Evolutionary conservation across 2,329 filamentous ascomycete genomes (phyloP).

Genomic region (Fusarium brevicatenulatum): DNA sequence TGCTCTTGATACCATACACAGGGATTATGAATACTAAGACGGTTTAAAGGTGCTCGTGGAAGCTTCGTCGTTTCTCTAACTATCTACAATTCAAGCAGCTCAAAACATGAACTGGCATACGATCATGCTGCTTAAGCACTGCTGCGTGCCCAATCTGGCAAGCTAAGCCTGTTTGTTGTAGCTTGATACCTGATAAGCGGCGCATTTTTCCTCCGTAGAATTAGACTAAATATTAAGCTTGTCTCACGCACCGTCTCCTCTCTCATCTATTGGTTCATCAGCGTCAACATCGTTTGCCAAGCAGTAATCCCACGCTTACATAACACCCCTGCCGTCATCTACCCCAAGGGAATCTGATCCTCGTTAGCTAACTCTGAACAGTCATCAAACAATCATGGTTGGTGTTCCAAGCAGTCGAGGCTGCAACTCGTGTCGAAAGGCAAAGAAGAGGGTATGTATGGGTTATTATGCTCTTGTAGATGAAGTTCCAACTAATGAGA

Average conservation of each 20-base stretch:
- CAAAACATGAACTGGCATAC: too few relatives aligned
- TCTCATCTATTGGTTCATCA: background rate
- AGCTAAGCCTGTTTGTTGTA: background rate
- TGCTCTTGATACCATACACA: too few relatives aligned
- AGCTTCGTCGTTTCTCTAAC: too few relatives aligned
- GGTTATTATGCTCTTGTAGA: rapidly evolving
- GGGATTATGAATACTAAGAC: too few relatives aligned
- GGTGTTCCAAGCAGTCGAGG: conserved; percentile 21
- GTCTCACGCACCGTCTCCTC: background rate
- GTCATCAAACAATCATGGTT: conserved; percentile 1
- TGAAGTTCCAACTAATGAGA: background rate
- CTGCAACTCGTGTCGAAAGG: conserved; percentile 12
- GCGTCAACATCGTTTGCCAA: background rate
- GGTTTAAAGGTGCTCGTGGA: rapidly evolving
- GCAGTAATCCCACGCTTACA: background rate
- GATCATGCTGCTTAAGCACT: background rate
- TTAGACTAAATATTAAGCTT: background rate
- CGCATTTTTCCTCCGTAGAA: background rate
- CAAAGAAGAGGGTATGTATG: conserved; percentile 15
- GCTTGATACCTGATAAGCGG: background rate
- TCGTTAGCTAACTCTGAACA: background rate
- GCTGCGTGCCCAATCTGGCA: background rate
- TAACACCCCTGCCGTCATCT: background rate
- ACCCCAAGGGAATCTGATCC: background rate
- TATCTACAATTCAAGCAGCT: too few relatives aligned